phyloP scores from a whole-genome alignment of 768 basidiomycete species.

The Nidularia sp. region DNA sequence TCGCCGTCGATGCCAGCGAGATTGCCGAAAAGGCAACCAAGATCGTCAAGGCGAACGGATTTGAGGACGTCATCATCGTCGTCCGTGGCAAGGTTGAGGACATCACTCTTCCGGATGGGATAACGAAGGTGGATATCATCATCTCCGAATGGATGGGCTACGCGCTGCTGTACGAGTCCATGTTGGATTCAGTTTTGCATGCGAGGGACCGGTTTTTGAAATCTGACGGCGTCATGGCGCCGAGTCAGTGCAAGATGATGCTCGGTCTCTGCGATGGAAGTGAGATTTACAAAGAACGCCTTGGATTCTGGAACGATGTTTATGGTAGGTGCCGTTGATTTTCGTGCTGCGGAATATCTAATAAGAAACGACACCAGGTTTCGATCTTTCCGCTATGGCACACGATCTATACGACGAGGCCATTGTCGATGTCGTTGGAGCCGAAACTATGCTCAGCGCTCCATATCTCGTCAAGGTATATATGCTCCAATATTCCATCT shows the following conservation, averaged over 20 bases:
- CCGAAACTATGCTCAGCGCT: constrained; percentile 60
- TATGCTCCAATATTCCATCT: background rate
- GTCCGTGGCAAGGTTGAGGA: constrained; percentile 91
- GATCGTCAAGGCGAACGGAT: constrained; percentile 74
- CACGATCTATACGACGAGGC: constrained; percentile 75
- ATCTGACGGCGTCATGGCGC: constrained; percentile 81
- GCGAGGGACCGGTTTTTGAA: constrained; percentile 86
- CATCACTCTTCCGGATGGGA: constrained; percentile 66
- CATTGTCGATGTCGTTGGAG: constrained; percentile 73
- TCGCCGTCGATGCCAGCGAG: constrained; percentile 87
- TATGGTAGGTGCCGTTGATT: constrained; percentile 56
- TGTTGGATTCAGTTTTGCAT: constrained; percentile 91
- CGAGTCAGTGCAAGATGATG: constrained; percentile 84
- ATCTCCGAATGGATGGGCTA: constrained; percentile 99
- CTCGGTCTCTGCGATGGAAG: constrained; percentile 77
- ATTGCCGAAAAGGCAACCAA: constrained; percentile 74
- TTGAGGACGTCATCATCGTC: constrained; percentile 77
- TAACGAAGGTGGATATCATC: constrained; percentile 86
- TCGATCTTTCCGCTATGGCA: constrained; percentile 84
- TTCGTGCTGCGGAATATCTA: background rate
- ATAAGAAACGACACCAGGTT: constrained; percentile 46
- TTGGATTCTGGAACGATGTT: constrained; percentile 87
- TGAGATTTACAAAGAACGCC: constrained; percentile 74
- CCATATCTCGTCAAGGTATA: constrained; percentile 67
- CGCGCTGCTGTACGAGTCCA: constrained; percentile 88